A percentile compares a stretch with the other conserved stretches of the same genome.
Conservation (phyloP, 305 asterid genomes). For the Solanum hybrid region DNA sequence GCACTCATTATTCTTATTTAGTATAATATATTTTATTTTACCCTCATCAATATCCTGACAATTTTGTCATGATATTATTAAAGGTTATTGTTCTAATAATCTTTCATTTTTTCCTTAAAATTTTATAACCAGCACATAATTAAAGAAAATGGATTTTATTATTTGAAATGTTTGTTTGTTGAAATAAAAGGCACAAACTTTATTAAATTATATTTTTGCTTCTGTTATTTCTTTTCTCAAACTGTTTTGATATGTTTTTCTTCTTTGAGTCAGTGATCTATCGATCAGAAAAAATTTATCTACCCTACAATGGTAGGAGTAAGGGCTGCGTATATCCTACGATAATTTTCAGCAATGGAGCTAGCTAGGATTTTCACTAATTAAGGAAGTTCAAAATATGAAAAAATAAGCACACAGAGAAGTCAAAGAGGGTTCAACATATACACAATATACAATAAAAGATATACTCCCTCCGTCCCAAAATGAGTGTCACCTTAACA, state of each 20-base stretch:
- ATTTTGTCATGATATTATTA: no score
- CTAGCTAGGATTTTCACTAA: not conserved
- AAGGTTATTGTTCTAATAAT: no score
- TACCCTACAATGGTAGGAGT: not conserved
- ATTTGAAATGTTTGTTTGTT: not conserved
- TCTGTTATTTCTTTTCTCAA: not conserved
- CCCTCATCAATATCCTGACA: no score
- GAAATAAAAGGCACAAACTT: not conserved
- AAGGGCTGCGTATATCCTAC: no score
- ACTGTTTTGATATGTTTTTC: not conserved
- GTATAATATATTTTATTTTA: no score
- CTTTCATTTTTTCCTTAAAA: no score
- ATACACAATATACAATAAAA: not conserved
- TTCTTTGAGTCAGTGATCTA: not conserved
- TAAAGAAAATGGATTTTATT: no score
- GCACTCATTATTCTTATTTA: not conserved
- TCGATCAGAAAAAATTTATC: no score
- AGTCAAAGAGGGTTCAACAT: not conserved
- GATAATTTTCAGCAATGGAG: not conserved
- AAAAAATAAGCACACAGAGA: not conserved
- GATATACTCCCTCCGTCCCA: not conserved
- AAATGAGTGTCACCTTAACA: not conserved
- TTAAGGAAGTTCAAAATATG: not conserved
- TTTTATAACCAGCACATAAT: not conserved
- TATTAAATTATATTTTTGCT: not conserved